phyloP scores from a whole-genome alignment of 768 basidiomycete genomes.

The Tylopilus vinaceipallidus region DNA sequence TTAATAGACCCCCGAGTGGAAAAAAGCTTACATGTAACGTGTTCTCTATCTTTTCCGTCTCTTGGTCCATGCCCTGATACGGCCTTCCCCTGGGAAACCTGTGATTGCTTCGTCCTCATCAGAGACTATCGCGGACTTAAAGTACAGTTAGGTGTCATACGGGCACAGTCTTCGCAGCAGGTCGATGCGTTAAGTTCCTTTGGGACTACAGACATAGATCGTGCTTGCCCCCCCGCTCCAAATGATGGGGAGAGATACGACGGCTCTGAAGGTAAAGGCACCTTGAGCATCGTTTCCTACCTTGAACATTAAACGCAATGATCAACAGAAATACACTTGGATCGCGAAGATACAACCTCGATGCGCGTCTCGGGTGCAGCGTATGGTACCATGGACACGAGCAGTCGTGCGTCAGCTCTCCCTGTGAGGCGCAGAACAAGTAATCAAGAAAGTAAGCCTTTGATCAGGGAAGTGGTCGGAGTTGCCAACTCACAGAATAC shows the following conservation, averaged over 20 bases:
- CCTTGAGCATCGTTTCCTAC: neutral
- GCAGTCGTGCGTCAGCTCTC: neutral
- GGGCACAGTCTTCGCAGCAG: constrained; percentile 29
- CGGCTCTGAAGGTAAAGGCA: neutral
- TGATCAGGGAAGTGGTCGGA: neutral
- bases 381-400: neutral
- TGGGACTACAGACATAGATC: neutral
- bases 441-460: constrained; percentile 14
- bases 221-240: neutral
- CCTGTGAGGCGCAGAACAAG: neutral
- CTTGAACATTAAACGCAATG: neutral
- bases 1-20: constrained; percentile 63
- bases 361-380: neutral
- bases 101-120: neutral
- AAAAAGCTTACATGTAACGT: constrained; percentile 33
- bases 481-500: neutral
- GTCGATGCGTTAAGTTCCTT: constrained; percentile 14
- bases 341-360: constrained; percentile 1
- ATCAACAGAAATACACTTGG: neutral
- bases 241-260: neutral
- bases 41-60: neutral
- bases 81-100: too few species aligned
- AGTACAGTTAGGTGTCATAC: constrained; percentile 58
- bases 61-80: neutral
- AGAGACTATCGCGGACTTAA: constrained; percentile 77